Evolutionary conservation across 1,284 basidiomycete species (phyloP).

Genomic region (Salmacisia buchloeana): DNA sequence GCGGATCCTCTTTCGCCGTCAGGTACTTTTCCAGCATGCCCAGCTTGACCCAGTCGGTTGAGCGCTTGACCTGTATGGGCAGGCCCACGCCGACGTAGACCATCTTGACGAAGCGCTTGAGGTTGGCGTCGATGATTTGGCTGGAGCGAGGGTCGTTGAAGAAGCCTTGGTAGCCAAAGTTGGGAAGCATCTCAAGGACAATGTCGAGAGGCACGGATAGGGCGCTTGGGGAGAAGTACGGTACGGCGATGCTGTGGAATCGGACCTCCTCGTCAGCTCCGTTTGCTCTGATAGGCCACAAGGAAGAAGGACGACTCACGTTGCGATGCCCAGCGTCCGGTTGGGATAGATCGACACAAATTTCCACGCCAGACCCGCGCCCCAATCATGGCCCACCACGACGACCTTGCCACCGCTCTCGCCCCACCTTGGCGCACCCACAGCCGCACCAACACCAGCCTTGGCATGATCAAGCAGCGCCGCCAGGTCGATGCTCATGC

Average conservation of each 20-base stretch:
- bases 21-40: slow-evolving; percentile 33
- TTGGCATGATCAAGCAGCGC: slow-evolving; percentile 30
- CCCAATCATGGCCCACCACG: slow-evolving; percentile 41
- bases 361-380: slow-evolving; percentile 34
- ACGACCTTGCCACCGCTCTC: slow-evolving; percentile 29
- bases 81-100: slow-evolving; percentile 30
- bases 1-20: slow-evolving; percentile 19
- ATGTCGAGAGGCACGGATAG: slow-evolving; percentile 22
- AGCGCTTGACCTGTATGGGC: slow-evolving; percentile 21
- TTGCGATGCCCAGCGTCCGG: slow-evolving; percentile 31
- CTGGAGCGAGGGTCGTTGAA: slow-evolving; percentile 31
- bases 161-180: slow-evolving; percentile 39
- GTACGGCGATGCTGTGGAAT: slow-evolving; percentile 24
- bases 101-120: slow-evolving; percentile 32
- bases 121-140: slow-evolving; percentile 32
- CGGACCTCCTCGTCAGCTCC: not conserved
- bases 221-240: slow-evolving; percentile 25
- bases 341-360: slow-evolving; percentile 30
- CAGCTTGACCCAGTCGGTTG: slow-evolving; percentile 23
- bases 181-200: slow-evolving; percentile 24
- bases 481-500: slow-evolving; percentile 32
- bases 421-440: slow-evolving; percentile 21
- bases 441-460: slow-evolving; percentile 21
- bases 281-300: not conserved
- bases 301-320: too few relatives aligned